These are phyloP conservation scores for Botryotinia globosa DNA, from an alignment of 2,329 filamentous ascomycete genomes.

Conservation along the genomic window DNA sequence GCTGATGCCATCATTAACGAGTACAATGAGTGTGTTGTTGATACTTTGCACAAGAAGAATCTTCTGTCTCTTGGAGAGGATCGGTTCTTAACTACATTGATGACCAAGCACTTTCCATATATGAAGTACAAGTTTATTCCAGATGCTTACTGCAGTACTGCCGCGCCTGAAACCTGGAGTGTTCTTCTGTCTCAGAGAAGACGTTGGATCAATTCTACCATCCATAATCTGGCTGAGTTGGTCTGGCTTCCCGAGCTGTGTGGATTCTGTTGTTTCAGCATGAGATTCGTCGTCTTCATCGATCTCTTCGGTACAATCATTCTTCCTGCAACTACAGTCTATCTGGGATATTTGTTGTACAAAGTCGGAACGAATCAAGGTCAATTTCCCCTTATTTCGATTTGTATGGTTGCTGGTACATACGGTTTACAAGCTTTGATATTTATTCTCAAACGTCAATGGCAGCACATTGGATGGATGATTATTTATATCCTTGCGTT, in stretches of 20 bases:
- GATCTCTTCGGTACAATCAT: slow-evolving; percentile 92
- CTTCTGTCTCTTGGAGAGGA: slow-evolving; percentile 90
- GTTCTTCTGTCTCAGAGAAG: slow-evolving; percentile 95
- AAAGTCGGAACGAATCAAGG: slow-evolving; percentile 64
- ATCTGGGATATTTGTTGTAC: slow-evolving; percentile 87
- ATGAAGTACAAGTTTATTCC: slow-evolving; percentile 97
- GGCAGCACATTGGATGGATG: slow-evolving; percentile 99
- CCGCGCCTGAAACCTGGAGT: slow-evolving; percentile 90
- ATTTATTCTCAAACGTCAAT: slow-evolving; percentile 94
- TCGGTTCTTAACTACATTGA: slow-evolving; percentile 93
- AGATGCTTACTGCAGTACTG: slow-evolving; percentile 89
- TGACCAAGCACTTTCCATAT: slow-evolving; percentile 94
- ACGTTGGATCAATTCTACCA: slow-evolving; percentile 98
- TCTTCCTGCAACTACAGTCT: slow-evolving; percentile 82
- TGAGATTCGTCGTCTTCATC: slow-evolving; percentile 94
- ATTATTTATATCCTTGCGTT: slow-evolving; percentile 96
- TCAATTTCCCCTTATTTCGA: slow-evolving; percentile 80
- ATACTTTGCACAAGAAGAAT: slow-evolving; percentile 94
- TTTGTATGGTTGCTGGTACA: slow-evolving; percentile 83
- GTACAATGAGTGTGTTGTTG: slow-evolving; percentile 84
- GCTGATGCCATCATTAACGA: slow-evolving; percentile 83
- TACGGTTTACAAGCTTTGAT: slow-evolving; percentile 96
- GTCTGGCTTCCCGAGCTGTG: slow-evolving; percentile 90
- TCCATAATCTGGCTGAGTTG: slow-evolving; percentile 92
- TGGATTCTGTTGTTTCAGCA: slow-evolving; percentile 97